These are phyloP conservation scores for Fusarium mexicanum DNA, from an alignment of 2,329 filamentous ascomycete genomes.

Conservation along the genomic window DNA sequence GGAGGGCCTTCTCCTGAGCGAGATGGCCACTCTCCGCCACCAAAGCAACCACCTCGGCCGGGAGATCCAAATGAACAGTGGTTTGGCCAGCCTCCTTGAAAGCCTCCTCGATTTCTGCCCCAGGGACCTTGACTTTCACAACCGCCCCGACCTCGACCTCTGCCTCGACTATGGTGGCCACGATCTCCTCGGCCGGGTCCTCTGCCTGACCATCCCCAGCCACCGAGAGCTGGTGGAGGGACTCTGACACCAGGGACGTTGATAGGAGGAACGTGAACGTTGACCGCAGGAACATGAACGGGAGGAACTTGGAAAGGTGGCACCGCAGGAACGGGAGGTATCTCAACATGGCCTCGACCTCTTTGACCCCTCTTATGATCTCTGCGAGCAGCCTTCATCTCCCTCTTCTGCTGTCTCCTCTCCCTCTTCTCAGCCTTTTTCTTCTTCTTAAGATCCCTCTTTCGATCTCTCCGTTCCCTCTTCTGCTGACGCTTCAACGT, in stretches of 20 bases:
- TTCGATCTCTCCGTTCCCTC: slow-evolving; percentile 44
- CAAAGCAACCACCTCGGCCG: slow-evolving; percentile 2
- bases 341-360: slow-evolving; percentile 13
- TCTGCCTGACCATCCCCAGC: slow-evolving; percentile 16
- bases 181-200: slow-evolving; percentile 18
- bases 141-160: slow-evolving; percentile 14
- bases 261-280: not conserved
- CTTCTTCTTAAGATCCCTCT: slow-evolving; percentile 43
- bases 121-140: slow-evolving; percentile 17
- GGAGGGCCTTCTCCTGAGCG: slow-evolving; percentile 27
- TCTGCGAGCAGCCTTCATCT: slow-evolving; percentile 44
- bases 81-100: slow-evolving; percentile 2
- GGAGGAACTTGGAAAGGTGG: slow-evolving; percentile 7
- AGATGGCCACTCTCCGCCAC: not conserved
- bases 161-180: not conserved
- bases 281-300: not conserved
- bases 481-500: slow-evolving; percentile 47
- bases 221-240: not conserved
- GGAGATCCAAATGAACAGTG: slow-evolving; percentile 16
- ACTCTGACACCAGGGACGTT: slow-evolving; percentile 4
- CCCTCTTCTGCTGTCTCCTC: slow-evolving; percentile 44
- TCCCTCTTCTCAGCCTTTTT: slow-evolving; percentile 48
- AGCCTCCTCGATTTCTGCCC: slow-evolving; percentile 11
- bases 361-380: slow-evolving; percentile 41
- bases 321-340: slow-evolving; percentile 5